Evolutionary conservation across 805 yeast species (phyloP).

Genomic region (Candida andamanensis): DNA sequence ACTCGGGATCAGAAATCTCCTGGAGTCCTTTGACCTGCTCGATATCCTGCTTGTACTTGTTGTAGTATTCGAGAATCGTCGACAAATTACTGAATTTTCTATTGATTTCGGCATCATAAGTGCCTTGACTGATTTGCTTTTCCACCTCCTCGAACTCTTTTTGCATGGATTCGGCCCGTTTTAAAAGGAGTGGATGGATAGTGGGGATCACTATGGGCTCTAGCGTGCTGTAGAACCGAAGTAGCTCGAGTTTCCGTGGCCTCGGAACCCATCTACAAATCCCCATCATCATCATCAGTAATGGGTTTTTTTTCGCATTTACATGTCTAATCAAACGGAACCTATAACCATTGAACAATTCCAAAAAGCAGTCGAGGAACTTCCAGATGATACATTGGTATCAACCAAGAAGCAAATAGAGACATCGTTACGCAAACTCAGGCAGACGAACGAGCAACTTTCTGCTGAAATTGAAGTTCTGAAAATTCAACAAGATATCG

Average conservation of each 20-base stretch:
- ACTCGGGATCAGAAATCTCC: constrained; percentile 35
- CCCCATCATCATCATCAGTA: too few relatives aligned
- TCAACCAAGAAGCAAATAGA: constrained; percentile 16
- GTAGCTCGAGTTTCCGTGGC: too few relatives aligned
- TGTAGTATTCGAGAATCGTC: constrained; percentile 27
- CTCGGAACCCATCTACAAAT: too few relatives aligned
- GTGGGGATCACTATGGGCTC: constrained; percentile 12
- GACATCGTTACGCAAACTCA: constrained; percentile 43
- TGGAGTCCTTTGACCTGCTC: constrained; percentile 20
- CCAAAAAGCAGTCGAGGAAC: constrained; percentile 46
- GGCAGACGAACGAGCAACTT: constrained; percentile 49
- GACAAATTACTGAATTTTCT: constrained; percentile 29
- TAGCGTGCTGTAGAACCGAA: too few relatives aligned
- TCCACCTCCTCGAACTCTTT: constrained; percentile 25
- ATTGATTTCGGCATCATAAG: constrained; percentile 30
- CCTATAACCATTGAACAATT: constrained; percentile 41
- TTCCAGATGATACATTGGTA: constrained; percentile 35
- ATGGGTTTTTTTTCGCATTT: too few relatives aligned
- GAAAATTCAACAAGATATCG: constrained; percentile 31
- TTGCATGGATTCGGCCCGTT: constrained; percentile 30
- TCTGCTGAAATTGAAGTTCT: constrained; percentile 29
- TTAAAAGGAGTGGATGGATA: constrained; percentile 36
- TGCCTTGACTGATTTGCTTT: constrained; percentile 20
- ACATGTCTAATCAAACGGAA: constrained; percentile 18
- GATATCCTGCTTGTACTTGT: constrained; percentile 21